Percentiles rank a stretch among this genome's conserved stretches.
Evolutionary conservation across 208 protist genomes (phyloP).

Genomic region (Wallacemonas rigidus): DNA sequence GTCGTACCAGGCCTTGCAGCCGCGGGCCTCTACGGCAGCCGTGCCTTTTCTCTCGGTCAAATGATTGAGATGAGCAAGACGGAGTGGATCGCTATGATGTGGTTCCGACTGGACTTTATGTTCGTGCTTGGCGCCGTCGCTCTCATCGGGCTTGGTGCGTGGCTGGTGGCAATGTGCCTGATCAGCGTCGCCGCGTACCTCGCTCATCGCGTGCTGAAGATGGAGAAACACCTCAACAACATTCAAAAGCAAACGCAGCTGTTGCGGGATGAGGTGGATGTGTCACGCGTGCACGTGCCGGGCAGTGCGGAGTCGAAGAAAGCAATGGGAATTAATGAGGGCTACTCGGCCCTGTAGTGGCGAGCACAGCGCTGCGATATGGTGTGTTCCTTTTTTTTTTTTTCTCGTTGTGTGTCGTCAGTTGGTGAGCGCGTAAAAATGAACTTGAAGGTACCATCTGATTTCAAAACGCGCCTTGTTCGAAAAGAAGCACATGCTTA

Average conservation of each 20-base stretch:
- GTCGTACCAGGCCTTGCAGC: slow-evolving; percentile 52
- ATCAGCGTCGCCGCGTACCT: slow-evolving; percentile 57
- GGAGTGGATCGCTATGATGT: slow-evolving; percentile 83
- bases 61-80: slow-evolving; percentile 56
- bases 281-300: slow-evolving; percentile 49
- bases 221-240: slow-evolving; percentile 62
- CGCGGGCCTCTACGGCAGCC: slow-evolving; percentile 45
- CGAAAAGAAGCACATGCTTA: too few relatives aligned
- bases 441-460: too few relatives aligned
- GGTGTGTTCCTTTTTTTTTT: neutral
- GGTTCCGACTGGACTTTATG: slow-evolving; percentile 83
- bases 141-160: slow-evolving; percentile 54
- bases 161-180: slow-evolving; percentile 57
- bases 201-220: slow-evolving; percentile 72
- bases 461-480: too few relatives aligned
- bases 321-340: slow-evolving; percentile 36
- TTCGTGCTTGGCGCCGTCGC: slow-evolving; percentile 66
- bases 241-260: slow-evolving; percentile 67
- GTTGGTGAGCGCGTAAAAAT: too few relatives aligned
- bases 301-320: slow-evolving; percentile 57
- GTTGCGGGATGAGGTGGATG: slow-evolving; percentile 68
- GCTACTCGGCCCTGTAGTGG: slow-evolving; percentile 35
- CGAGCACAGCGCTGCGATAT: neutral
- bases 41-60: slow-evolving; percentile 33
- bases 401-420: neutral